Evolutionary conservation across 768 basidiomycete genomes (phyloP).

Genomic region (Termitomyces sp.): DNA sequence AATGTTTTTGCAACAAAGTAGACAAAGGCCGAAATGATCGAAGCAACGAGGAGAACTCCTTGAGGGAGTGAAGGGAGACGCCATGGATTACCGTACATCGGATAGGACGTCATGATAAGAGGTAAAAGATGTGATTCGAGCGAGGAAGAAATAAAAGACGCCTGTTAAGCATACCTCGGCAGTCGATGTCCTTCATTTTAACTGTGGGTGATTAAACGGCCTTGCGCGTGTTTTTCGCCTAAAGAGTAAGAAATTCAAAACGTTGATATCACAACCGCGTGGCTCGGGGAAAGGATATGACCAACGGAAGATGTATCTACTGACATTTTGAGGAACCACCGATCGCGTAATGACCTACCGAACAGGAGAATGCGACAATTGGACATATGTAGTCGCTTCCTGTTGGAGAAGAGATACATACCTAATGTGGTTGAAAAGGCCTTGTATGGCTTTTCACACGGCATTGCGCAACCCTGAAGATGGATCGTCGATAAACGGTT

Average conservation of each 20-base stretch:
- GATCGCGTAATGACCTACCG: conserved; percentile 6
- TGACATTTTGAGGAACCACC: conserved; percentile 7
- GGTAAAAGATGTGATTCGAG: conserved; percentile 2
- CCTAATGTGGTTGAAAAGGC: background rate
- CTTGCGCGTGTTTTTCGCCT: conserved; percentile 1
- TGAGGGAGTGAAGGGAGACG: conserved; percentile 13
- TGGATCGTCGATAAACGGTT: conserved; percentile 5
- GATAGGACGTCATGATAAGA: conserved; percentile 9
- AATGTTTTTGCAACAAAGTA: conserved; percentile 13
- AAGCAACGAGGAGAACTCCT: conserved; percentile 16
- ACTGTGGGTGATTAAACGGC: background rate
- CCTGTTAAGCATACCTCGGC: background rate
- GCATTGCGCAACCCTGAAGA: conserved; percentile 4
- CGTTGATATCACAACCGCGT: conserved; percentile 3
- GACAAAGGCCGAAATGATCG: conserved; percentile 18
- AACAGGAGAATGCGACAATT: conserved; percentile 5
- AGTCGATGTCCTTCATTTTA: conserved; percentile 4
- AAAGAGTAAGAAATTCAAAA: background rate
- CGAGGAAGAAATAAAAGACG: background rate
- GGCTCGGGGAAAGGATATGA: background rate
- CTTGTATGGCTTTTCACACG: conserved; percentile 6
- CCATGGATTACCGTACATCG: conserved; percentile 2
- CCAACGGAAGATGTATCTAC: conserved; percentile 2
- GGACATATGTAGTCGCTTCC: conserved; percentile 6
- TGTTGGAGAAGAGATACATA: conserved; percentile 6